Conservation (phyloP, 768 basidiomycete genomes). For the Scleroderma bovista region DNA sequence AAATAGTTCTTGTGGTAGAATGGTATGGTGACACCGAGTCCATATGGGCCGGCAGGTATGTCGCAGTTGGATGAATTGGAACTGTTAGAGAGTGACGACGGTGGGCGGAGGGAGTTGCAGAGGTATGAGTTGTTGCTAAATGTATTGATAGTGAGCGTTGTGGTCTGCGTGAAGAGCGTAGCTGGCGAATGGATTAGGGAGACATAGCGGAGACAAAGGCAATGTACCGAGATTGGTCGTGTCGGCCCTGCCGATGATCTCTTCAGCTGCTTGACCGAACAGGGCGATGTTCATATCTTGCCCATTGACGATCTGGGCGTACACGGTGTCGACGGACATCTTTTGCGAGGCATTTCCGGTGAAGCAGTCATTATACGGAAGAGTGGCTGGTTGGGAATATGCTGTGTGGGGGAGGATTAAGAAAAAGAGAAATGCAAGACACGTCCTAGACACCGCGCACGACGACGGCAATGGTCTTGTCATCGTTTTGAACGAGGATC, state of each 20-base stretch:
- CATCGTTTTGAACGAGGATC: slow-evolving; percentile 24
- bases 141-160: slow-evolving; percentile 72
- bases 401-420: slow-evolving; percentile 21
- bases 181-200: slow-evolving; percentile 38
- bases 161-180: slow-evolving; percentile 81
- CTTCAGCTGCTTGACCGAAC: slow-evolving; percentile 55
- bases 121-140: slow-evolving; percentile 68
- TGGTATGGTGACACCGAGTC: slow-evolving; percentile 69
- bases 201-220: slow-evolving; percentile 2
- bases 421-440: slow-evolving; percentile 7
- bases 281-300: slow-evolving; percentile 63
- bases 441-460: not conserved
- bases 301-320: slow-evolving; percentile 58
- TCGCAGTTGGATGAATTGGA: slow-evolving; percentile 61
- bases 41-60: slow-evolving; percentile 71
- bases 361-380: slow-evolving; percentile 70
- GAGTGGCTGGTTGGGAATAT: slow-evolving; percentile 52
- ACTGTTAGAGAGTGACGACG: slow-evolving; percentile 56
- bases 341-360: slow-evolving; percentile 47
- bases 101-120: slow-evolving; percentile 74
- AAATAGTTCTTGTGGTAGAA: slow-evolving; percentile 63
- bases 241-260: slow-evolving; percentile 57
- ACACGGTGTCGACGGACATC: slow-evolving; percentile 63
- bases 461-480: slow-evolving; percentile 7
- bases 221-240: slow-evolving; percentile 54